These are phyloP conservation scores for Athelia sp. DNA, from an alignment of 1,284 basidiomycete genomes.

Conservation along the genomic window DNA sequence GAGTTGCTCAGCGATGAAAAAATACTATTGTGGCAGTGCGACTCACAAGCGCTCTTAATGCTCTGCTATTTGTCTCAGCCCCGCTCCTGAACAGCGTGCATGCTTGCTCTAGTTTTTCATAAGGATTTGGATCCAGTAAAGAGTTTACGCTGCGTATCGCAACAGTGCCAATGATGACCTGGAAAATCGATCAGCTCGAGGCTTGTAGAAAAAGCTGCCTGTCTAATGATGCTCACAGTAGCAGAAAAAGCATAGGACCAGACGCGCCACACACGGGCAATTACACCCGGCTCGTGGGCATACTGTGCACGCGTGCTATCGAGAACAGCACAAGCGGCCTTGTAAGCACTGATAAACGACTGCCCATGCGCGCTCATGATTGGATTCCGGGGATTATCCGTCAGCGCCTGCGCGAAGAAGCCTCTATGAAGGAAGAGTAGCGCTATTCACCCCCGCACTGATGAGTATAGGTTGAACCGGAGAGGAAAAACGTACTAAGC, in stretches of 20 bases:
- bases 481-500: constrained; percentile 30
- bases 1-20: constrained; percentile 3
- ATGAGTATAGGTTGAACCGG: neutral
- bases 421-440: constrained; percentile 43
- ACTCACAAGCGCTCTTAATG: constrained; percentile 37
- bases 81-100: constrained; percentile 35
- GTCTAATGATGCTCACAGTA: constrained; percentile 27
- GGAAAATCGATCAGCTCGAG: too few relatives aligned
- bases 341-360: constrained; percentile 39
- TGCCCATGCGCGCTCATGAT: constrained; percentile 33
- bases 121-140: constrained; percentile 32
- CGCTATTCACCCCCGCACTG: constrained; percentile 22
- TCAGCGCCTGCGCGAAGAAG: constrained; percentile 43
- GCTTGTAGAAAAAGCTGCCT: too few relatives aligned
- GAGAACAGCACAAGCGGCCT: constrained; percentile 36
- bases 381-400: constrained; percentile 35
- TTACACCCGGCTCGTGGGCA: constrained; percentile 32
- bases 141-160: constrained; percentile 34
- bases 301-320: constrained; percentile 32
- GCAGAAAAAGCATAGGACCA: constrained; percentile 45
- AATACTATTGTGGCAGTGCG: too few relatives aligned
- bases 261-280: constrained; percentile 41
- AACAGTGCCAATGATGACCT: constrained; percentile 41
- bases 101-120: constrained; percentile 35
- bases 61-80: constrained; percentile 37